Conservation (phyloP, 306 rosid species). For the Morella rubra region DNA sequence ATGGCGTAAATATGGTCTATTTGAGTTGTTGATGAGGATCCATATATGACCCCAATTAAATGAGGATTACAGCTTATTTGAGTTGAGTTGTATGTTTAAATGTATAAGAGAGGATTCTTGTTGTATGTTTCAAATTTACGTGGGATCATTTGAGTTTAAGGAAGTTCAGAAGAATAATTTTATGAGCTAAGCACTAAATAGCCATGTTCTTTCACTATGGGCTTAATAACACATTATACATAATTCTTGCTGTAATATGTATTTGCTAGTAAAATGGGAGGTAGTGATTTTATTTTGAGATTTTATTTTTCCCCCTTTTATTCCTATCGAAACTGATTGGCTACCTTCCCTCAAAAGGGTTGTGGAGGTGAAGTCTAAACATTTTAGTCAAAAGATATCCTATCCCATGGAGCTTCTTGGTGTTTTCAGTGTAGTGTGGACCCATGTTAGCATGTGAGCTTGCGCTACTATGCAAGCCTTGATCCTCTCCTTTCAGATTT, state of each 20-base stretch:
- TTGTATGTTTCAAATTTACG: no score
- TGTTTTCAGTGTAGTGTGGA: neutral
- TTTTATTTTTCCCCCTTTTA: neutral
- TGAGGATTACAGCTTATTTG: no score
- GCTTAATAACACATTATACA: neutral
- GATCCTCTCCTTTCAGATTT: neutral
- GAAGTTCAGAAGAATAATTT: neutral
- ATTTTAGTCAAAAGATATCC: neutral
- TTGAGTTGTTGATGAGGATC: neutral
- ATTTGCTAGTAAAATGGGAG: neutral
- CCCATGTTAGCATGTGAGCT: neutral
- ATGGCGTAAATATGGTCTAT: neutral
- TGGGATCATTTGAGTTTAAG: neutral
- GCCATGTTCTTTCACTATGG: neutral
- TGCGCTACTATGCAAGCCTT: neutral
- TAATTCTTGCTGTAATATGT: neutral
- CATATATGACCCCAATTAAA: neutral
- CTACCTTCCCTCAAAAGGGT: no score
- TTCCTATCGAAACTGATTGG: no score
- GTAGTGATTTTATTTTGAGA: neutral
- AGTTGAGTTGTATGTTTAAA: no score
- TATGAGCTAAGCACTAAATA: neutral
- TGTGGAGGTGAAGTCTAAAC: no score
- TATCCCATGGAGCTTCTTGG: neutral
- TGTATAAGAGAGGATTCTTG: no score